phyloP scores from a whole-genome alignment of 805 yeast species.

The Candida golubevii region DNA sequence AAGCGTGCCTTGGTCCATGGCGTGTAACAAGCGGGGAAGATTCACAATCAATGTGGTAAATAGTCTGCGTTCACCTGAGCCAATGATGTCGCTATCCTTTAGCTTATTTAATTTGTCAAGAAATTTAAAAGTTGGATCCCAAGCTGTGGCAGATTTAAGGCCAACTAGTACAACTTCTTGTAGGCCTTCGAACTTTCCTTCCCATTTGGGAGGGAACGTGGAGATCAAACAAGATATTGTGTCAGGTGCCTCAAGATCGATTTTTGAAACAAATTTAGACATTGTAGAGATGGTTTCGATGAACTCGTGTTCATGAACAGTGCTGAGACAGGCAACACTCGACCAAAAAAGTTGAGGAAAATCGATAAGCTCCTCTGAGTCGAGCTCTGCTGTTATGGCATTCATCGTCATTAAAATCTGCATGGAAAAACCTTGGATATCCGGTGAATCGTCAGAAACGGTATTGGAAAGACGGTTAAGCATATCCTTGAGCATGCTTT shows the following conservation, averaged over 20 bases:
- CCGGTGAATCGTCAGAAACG: constrained; percentile 80
- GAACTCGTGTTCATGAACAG: constrained; percentile 90
- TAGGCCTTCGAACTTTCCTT: constrained; percentile 86
- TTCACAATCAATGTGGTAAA: constrained; percentile 71
- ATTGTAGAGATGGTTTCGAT: constrained; percentile 81
- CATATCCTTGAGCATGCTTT: constrained; percentile 88
- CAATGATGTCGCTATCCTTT: constrained; percentile 72
- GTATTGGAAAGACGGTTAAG: constrained; percentile 89
- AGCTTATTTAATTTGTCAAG: constrained; percentile 66
- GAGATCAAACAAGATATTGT: constrained; percentile 78
- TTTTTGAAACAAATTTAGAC: constrained; percentile 78
- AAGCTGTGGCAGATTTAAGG: constrained; percentile 72
- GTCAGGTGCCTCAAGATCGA: constrained; percentile 80
- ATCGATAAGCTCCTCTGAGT: constrained; percentile 70
- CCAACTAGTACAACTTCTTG: constrained; percentile 80
- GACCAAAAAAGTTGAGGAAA: constrained; percentile 97
- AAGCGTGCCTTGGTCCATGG: constrained; percentile 55
- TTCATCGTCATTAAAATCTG: constrained; percentile 94
- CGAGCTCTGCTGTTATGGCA: constrained; percentile 84
- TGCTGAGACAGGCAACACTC: constrained; percentile 82
- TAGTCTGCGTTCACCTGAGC: constrained; percentile 63
- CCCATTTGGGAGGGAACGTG: constrained; percentile 94
- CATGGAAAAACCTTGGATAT: constrained; percentile 95
- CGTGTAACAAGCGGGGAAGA: constrained; percentile 79
- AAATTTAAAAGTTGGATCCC: constrained; percentile 70